Evolutionary conservation across 257 asterid genomes (phyloP).

Genomic region (Penstemon eatonii): DNA sequence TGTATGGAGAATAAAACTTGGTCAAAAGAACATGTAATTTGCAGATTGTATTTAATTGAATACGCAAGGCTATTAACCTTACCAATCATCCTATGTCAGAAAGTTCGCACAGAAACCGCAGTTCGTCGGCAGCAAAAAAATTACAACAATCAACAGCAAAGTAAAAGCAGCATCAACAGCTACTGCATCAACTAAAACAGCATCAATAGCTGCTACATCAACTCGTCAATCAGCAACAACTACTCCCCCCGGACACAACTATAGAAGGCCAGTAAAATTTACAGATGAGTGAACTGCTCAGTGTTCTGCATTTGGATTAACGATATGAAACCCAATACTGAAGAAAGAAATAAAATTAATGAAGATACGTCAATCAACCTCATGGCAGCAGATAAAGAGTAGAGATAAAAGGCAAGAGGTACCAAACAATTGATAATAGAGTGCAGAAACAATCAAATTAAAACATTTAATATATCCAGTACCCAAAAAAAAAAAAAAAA

Average conservation of each 20-base stretch:
- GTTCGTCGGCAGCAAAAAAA: conserved; percentile 44
- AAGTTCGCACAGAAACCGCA: conserved; percentile 29
- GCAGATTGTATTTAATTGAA: neutral
- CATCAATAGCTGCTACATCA: conserved; percentile 57
- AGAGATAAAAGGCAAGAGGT: conserved; percentile 24
- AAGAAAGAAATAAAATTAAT: neutral
- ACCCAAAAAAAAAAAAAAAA: conserved; percentile 37
- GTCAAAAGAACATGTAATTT: neutral
- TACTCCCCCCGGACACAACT: conserved; percentile 62
- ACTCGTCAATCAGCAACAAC: conserved; percentile 58
- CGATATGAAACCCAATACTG: conserved; percentile 21
- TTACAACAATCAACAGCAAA: conserved; percentile 52
- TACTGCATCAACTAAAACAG: conserved; percentile 51
- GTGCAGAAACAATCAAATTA: conserved; percentile 33
- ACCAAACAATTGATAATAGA: conserved; percentile 29
- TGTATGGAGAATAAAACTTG: neutral
- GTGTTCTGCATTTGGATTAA: conserved; percentile 22
- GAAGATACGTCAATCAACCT: conserved; percentile 18
- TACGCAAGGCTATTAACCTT: conserved; percentile 44
- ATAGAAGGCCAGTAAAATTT: conserved; percentile 64
- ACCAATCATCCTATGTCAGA: conserved; percentile 38
- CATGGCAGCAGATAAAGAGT: conserved; percentile 9
- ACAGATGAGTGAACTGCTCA: conserved; percentile 42
- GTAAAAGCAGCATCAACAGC: conserved; percentile 52
- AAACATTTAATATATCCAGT: conserved; percentile 36